Evolutionary conservation across 2,329 filamentous ascomycete genomes (phyloP), one percentile per base, ranked within the genome.

Genomic region (Akanthomyces uredinophilus): DNA sequence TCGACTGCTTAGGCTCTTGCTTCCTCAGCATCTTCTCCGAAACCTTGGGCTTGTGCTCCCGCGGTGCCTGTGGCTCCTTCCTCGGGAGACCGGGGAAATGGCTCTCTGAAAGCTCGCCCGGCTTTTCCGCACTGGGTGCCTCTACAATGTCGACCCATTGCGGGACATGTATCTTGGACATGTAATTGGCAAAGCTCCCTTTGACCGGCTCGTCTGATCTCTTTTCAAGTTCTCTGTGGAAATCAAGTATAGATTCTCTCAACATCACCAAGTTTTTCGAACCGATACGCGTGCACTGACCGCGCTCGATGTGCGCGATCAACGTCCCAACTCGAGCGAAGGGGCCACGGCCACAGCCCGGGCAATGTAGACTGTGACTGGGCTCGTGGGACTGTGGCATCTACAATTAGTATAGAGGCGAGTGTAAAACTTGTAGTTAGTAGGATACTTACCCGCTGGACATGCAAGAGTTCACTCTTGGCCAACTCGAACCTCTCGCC

Each of bases 251-350:
- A 60, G 73, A 65, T 47, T 76, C 68, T 4, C 79, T 74, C 20
- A 71, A 65, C 8, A 68, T 63, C 10, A 74, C 70, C 14, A 82
- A 64, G 1, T 72, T 65, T 0, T 64, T 61, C 3, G 68, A 68
- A 29, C 65, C 69, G 62, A 84, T 74, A 0, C 43, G 57, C 3
- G 57, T 60, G 64, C 82, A 85, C 1, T 73, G 60, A 27, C 72
- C 67, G 2, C 65, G 65, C 68, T 84, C 80, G 4, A 84, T 72
- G 55, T 85, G 82, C 1, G 63, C 43, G 58, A 83, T 74, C 41
- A 82, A 74, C 0, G 56, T 64, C 1, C 74, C 71, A 0, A 78
- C 70, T 1, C 73, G 71, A 0, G 37, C 52, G 61, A 81, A 83
- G 1, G 69, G 69, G 2, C 66, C 71, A 0, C 67, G 63, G 0